A percentile compares a stretch with the other conserved stretches of the same genome.
These are phyloP conservation scores for Fraxinus nigra DNA, from an alignment of 305 asterid species.

Conservation along the genomic window DNA sequence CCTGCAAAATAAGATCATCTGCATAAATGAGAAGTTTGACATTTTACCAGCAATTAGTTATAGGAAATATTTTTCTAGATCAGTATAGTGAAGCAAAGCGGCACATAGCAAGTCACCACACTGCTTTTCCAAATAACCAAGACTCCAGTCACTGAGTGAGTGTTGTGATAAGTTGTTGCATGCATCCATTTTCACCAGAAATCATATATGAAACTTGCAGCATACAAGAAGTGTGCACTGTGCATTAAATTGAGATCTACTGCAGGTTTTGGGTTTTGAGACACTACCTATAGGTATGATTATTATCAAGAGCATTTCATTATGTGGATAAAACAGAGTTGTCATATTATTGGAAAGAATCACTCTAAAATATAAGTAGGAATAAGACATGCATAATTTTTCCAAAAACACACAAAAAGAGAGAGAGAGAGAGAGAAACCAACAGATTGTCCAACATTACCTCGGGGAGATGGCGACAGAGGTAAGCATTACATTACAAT, in stretches of 20 bases:
- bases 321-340: not conserved
- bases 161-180: not conserved
- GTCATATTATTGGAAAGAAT: not conserved
- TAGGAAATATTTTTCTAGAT: not conserved
- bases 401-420: not conserved
- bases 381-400: not conserved
- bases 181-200: not conserved
- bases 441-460: not conserved
- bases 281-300: not conserved
- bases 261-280: not conserved
- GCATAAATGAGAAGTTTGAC: slow-evolving; percentile 12
- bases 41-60: not conserved
- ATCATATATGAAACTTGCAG: not conserved
- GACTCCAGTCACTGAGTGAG: not conserved
- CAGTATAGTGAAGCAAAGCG: not conserved
- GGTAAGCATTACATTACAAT: not conserved
- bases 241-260: not conserved
- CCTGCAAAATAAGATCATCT: slow-evolving; percentile 47
- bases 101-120: not conserved
- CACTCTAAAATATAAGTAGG: not conserved
- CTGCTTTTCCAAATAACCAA: not conserved
- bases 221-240: not conserved
- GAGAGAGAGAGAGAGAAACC: not conserved
- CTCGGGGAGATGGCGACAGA: not conserved
- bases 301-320: not conserved